phyloP scores from a whole-genome alignment of 2,329 filamentous ascomycete genomes.

The Knufia petricola region DNA sequence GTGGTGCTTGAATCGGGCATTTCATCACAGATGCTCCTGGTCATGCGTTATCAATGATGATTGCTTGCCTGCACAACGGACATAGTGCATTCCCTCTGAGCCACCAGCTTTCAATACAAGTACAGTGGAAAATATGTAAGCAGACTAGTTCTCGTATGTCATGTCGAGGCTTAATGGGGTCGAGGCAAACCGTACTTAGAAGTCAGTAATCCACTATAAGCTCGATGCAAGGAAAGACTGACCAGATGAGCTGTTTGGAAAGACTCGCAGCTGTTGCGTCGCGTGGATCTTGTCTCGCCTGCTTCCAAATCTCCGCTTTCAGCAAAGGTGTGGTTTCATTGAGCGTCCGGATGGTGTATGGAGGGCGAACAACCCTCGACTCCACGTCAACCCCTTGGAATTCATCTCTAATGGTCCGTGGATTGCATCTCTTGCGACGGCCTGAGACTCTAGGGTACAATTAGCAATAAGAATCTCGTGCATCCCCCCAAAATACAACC shows the following conservation, averaged over 20 bases:
- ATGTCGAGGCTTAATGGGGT: too few relatives aligned
- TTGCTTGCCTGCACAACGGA: too few relatives aligned
- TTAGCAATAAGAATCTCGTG: background rate
- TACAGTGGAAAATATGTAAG: too few relatives aligned
- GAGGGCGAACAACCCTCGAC: background rate
- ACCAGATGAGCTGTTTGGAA: background rate
- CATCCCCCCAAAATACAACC: background rate
- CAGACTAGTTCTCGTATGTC: too few relatives aligned
- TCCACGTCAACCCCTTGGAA: background rate
- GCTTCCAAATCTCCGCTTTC: background rate
- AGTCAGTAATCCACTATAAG: too few relatives aligned
- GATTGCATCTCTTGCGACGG: background rate
- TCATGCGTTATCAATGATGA: too few relatives aligned
- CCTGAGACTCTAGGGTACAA: background rate
- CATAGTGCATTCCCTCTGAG: too few relatives aligned
- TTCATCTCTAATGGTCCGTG: background rate
- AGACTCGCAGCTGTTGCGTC: background rate
- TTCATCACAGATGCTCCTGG: too few relatives aligned
- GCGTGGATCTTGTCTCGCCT: background rate
- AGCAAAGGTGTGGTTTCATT: slow-evolving; percentile 1
- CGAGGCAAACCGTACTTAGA: too few relatives aligned
- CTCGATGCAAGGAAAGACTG: too few relatives aligned
- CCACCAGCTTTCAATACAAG: too few relatives aligned
- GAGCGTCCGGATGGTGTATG: background rate
- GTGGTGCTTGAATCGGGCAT: too few relatives aligned